Evolutionary conservation across 2,329 filamentous ascomycete genomes (phyloP).

Genomic region (Hymenoscyphus infarciens): DNA sequence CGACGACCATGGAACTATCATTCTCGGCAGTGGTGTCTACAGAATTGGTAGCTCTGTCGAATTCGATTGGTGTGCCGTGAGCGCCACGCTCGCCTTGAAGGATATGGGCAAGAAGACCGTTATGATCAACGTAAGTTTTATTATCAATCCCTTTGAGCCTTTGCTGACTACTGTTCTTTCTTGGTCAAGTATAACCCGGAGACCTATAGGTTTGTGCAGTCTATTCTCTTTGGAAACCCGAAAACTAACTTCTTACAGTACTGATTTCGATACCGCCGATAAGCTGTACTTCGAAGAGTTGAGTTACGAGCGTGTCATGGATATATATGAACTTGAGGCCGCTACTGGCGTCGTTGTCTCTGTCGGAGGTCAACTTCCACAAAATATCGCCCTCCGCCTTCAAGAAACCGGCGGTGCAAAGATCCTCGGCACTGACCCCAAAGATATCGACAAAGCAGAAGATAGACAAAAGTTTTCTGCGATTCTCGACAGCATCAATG

Average conservation of each 20-base stretch:
- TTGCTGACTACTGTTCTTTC: conserved; percentile 17
- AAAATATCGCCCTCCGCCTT: conserved; percentile 93
- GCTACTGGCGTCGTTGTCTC: conserved; percentile 88
- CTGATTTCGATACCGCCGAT: conserved; percentile 86
- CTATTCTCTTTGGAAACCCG: not conserved
- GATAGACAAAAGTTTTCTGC: conserved; percentile 98
- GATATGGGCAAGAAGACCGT: conserved; percentile 93
- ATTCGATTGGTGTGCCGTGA: conserved; percentile 98
- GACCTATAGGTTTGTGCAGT: conserved; percentile 52
- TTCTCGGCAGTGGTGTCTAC: conserved; percentile 94
- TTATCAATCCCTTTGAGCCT: conserved; percentile 6
- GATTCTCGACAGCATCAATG: conserved; percentile 92
- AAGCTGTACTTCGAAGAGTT: conserved; percentile 96
- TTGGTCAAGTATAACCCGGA: conserved; percentile 27
- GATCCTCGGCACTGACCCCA: conserved; percentile 86
- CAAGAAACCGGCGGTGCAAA: conserved; percentile 89
- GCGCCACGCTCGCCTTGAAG: conserved; percentile 77
- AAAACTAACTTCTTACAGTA: conserved; percentile 45
- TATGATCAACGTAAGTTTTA: conserved; percentile 76
- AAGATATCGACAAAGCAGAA: conserved; percentile 96
- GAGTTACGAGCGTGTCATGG: conserved; percentile 96
- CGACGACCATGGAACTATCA: conserved; percentile 83
- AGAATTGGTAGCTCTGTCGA: conserved; percentile 96
- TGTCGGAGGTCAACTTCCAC: conserved; percentile 91
- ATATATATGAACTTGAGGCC: conserved; percentile 92